A percentile compares a stretch with the other conserved stretches of the same genome.
Evolutionary conservation across 805 yeast genomes (phyloP).

Genomic region (Starmerella sirachaensis): DNA sequence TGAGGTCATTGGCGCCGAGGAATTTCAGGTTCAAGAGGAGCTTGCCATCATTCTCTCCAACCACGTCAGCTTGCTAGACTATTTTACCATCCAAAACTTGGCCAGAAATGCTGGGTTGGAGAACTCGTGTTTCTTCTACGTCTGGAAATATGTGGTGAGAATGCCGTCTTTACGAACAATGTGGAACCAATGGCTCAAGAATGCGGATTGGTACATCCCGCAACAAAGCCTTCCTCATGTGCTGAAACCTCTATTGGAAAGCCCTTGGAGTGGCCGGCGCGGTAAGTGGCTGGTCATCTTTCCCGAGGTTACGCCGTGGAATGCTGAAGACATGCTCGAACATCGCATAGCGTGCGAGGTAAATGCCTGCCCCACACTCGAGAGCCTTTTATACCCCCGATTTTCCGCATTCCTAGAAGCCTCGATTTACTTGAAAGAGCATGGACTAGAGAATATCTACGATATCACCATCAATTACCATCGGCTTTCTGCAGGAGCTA

Average conservation of each 20-base stretch:
- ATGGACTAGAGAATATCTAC: conserved; percentile 31
- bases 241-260: conserved; percentile 15
- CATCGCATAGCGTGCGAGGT: conserved; percentile 47
- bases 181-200: conserved; percentile 14
- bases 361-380: conserved; percentile 48
- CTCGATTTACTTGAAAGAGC: conserved; percentile 21
- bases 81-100: conserved; percentile 38
- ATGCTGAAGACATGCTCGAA: conserved; percentile 26
- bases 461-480: conserved; percentile 44
- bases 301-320: conserved; percentile 60
- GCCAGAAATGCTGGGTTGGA: conserved; percentile 25
- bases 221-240: conserved; percentile 7
- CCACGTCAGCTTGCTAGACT: conserved; percentile 60
- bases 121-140: conserved; percentile 29
- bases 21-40: conserved; percentile 18
- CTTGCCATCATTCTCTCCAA: conserved; percentile 37
- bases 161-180: conserved; percentile 17
- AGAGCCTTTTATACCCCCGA: conserved; percentile 65
- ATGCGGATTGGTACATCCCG: conserved; percentile 26
- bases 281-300: conserved; percentile 50
- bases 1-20: conserved; percentile 17
- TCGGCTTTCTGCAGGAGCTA: neutral
- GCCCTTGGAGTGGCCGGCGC: conserved; percentile 11
- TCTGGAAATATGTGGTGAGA: conserved; percentile 27
- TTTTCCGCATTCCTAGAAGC: conserved; percentile 31